phyloP scores from a whole-genome alignment of 345 rosid genomes.

The Tarenaya hassleriana region DNA sequence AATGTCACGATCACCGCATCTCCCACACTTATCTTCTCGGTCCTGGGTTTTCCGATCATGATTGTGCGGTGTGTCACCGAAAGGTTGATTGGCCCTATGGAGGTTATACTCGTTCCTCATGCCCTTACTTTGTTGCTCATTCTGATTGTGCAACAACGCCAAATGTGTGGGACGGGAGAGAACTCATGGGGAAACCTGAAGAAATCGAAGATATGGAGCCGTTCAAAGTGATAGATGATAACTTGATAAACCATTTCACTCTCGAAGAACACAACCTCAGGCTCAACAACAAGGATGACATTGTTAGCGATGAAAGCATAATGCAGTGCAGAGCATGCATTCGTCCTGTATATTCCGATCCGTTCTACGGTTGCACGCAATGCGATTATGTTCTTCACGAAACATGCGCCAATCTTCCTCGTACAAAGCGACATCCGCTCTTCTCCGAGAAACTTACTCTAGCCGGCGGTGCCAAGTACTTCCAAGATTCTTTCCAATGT shows the following conservation, averaged over 20 bases:
- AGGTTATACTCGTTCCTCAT: constrained; percentile 10
- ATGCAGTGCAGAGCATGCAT: neutral
- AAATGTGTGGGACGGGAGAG: constrained; percentile 6
- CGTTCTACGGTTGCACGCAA: constrained; percentile 3
- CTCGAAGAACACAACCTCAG: constrained; percentile 2
- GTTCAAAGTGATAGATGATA: neutral
- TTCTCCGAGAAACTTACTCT: constrained; percentile 3
- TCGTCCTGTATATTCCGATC: neutral
- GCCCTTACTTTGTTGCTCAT: constrained; percentile 12
- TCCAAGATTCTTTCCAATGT: too few relatives aligned
- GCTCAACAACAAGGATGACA: neutral
- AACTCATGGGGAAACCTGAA: constrained; percentile 1
- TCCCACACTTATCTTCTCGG: constrained; percentile 18
- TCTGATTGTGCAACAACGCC: constrained; percentile 1
- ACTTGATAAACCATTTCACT: constrained; percentile 12
- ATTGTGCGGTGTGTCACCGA: constrained; percentile 13
- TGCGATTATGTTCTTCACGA: constrained; percentile 15
- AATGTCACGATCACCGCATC: constrained; percentile 18
- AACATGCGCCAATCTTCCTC: constrained; percentile 14
- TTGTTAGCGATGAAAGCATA: neutral
- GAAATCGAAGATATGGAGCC: constrained; percentile 15
- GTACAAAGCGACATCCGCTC: constrained; percentile 2
- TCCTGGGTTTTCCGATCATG: neutral
- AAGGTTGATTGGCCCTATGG: constrained; percentile 8
- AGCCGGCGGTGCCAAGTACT: neutral